A percentile compares a stretch with the other conserved stretches of the same genome.
phyloP scores from a whole-genome alignment of 2,329 filamentous ascomycete species.

The Venturiaceae sp. region DNA sequence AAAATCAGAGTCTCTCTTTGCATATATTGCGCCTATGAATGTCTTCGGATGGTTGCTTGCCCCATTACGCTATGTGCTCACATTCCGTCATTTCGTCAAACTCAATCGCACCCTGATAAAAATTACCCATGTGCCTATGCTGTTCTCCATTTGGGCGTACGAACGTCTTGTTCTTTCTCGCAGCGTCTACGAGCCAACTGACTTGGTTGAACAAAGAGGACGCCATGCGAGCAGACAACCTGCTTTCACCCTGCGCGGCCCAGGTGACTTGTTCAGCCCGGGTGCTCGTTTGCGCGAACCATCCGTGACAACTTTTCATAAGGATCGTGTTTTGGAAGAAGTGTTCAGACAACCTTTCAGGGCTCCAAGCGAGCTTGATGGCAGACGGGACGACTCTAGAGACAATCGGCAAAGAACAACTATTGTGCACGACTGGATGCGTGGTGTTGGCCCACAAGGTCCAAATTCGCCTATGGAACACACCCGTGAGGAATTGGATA shows the following conservation, averaged over 20 bases:
- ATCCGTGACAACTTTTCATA: conserved; percentile 79
- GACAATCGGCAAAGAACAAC: conserved; percentile 58
- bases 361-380: conserved; percentile 32
- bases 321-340: conserved; percentile 82
- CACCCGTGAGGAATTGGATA: conserved; percentile 47
- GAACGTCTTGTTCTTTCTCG: conserved; percentile 71
- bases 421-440: conserved; percentile 88
- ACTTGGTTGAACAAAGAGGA: conserved; percentile 66
- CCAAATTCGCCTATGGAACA: conserved; percentile 50
- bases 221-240: conserved; percentile 44
- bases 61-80: conserved; percentile 70
- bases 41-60: conserved; percentile 84
- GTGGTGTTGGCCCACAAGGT: conserved; percentile 47
- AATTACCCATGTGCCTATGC: conserved; percentile 74
- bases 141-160: conserved; percentile 81
- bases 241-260: conserved; percentile 27
- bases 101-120: conserved; percentile 91
- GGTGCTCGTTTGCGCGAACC: conserved; percentile 63
- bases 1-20: conserved; percentile 94
- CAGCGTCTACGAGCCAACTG: conserved; percentile 70
- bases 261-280: conserved; percentile 60
- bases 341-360: conserved; percentile 66
- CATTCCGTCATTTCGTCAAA: conserved; percentile 71
- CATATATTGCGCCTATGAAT: conserved; percentile 85
- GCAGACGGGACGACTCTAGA: conserved; percentile 47